Conservation (phyloP, 2,329 filamentous ascomycete genomes). For the Aspergillus clavatus region DNA sequence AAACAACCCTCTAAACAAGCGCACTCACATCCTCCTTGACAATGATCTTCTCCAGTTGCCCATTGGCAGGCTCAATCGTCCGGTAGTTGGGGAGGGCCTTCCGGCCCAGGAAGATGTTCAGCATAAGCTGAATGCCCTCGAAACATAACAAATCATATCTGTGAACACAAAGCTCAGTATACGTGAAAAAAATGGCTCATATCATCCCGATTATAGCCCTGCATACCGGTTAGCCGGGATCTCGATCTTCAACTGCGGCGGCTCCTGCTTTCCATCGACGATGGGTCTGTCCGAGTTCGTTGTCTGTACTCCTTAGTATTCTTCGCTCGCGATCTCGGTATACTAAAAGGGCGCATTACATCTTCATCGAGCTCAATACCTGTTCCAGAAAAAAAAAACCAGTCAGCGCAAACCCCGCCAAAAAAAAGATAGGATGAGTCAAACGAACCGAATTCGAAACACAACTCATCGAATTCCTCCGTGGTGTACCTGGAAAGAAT, state of each 20-base stretch:
- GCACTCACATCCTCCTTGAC: slow-evolving; percentile 60
- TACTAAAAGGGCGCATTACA: slow-evolving; percentile 31
- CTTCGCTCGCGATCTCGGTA: slow-evolving; percentile 17
- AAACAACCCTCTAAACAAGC: no score
- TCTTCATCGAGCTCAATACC: slow-evolving; percentile 95
- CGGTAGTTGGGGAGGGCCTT: slow-evolving; percentile 72
- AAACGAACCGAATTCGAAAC: slow-evolving; percentile 82
- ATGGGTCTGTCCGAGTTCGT: slow-evolving; percentile 68
- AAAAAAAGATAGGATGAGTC: slow-evolving; percentile 6
- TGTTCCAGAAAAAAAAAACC: slow-evolving; percentile 18
- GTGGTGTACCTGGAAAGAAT: slow-evolving; percentile 65
- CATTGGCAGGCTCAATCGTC: slow-evolving; percentile 65
- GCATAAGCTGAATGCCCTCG: slow-evolving; percentile 90
- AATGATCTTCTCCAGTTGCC: slow-evolving; percentile 73
- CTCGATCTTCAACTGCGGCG: slow-evolving; percentile 94
- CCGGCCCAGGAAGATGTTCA: slow-evolving; percentile 87
- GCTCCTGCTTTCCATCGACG: slow-evolving; percentile 74
- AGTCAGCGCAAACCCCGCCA: slow-evolving; percentile 30
- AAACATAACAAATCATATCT: slow-evolving; percentile 90
- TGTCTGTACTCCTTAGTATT: slow-evolving; percentile 46
- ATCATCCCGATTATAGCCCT: background rate
- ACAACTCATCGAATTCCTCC: slow-evolving; percentile 92
- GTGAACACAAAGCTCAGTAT: slow-evolving; percentile 19
- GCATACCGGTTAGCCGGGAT: slow-evolving; percentile 88
- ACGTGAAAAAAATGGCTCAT: background rate